phyloP scores from a whole-genome alignment of 768 basidiomycete genomes.

The Naematelia encephala region DNA sequence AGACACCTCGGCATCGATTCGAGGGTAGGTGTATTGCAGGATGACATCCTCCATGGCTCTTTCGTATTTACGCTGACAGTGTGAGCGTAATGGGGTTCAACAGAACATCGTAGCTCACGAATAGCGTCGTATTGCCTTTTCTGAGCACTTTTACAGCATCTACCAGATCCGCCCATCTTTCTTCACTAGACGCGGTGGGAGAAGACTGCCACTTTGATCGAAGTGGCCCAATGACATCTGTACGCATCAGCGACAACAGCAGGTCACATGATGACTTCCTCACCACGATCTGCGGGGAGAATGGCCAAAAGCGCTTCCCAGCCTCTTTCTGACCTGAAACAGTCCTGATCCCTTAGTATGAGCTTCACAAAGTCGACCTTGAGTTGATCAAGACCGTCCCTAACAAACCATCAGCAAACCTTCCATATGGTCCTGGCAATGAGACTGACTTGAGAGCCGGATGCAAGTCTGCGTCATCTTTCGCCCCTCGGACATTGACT shows the following conservation, averaged over 20 bases:
- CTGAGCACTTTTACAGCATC: slow-evolving; percentile 13
- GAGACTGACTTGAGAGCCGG: slow-evolving; percentile 66
- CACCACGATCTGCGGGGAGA: slow-evolving; percentile 62
- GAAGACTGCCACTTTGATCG: slow-evolving; percentile 61
- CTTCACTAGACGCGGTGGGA: slow-evolving; percentile 59
- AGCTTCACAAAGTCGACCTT: slow-evolving; percentile 62
- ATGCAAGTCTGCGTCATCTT: slow-evolving; percentile 57
- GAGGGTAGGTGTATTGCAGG: slow-evolving; percentile 90
- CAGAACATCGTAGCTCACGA: slow-evolving; percentile 11
- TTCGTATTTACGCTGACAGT: slow-evolving; percentile 44
- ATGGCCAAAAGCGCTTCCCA: slow-evolving; percentile 71
- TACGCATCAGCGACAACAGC: slow-evolving; percentile 1
- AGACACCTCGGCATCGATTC: slow-evolving; percentile 94
- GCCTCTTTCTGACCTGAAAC: slow-evolving; percentile 67
- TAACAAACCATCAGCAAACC: slow-evolving; percentile 27
- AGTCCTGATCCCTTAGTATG: slow-evolving; percentile 77
- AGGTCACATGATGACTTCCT: slow-evolving; percentile 10
- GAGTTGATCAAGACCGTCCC: slow-evolving; percentile 58
- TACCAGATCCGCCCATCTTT: slow-evolving; percentile 70
- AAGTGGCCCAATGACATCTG: slow-evolving; percentile 56
- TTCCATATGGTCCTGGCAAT: background rate
- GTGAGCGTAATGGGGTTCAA: slow-evolving; percentile 1
- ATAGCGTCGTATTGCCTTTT: slow-evolving; percentile 18
- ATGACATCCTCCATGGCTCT: slow-evolving; percentile 77
- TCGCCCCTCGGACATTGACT: slow-evolving; percentile 64